Base-by-base conservation (phyloP, 2,329 filamentous ascomycete species). In the Curvularia sp. region DNA sequence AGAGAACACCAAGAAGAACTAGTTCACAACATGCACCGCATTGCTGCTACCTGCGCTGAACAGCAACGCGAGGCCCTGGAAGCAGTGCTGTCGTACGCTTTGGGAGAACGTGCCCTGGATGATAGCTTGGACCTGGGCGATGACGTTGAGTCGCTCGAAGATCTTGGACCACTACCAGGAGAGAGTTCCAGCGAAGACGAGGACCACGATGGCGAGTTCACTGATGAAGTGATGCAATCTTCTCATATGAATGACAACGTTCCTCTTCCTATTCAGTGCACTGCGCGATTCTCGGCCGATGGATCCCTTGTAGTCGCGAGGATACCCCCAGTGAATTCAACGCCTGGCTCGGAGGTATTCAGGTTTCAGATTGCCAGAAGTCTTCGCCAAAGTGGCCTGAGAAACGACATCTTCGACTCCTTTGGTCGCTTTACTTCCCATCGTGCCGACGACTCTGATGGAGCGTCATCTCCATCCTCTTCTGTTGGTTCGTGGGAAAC, bases 101-200 rank as follows among this genome's bases (percentile, higher is more conserved):
- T 88, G 28, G 85, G 86, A 6, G 86, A 88, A 68, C 81, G 82
- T 55, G 80, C 77, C 53, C 75, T 88, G 5, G 82, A 88, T 59
- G 85, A 88, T 39, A 86, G 82, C 59, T 79, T 86, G 12, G 55
- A 74, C 79, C 53, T 73, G 12, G 52, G 61, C 18, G 47, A 77
- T 81, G 45, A 89, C 10, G 83, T 87, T 63, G 88, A 90, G 7
- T 86, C 54, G 86, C 50, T 63, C 53, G 76, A 77, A 55, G 68
- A 70, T 32, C 39, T 68, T 27, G 36, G 80, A 77, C 62, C 64
- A 19, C 34, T 70, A 28, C 65, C 63, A 7, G 72, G 91, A 56
- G 92, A 95, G 64, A 94, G 91, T 65, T 97, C 92, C 3, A 96
- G 91, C 68, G 89, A 92, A 61, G 89, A 92, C 59, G 91, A 93